Evolutionary conservation across 2,329 filamentous ascomycete species (phyloP).

Genomic region (Cryphonectria nitschkei): DNA sequence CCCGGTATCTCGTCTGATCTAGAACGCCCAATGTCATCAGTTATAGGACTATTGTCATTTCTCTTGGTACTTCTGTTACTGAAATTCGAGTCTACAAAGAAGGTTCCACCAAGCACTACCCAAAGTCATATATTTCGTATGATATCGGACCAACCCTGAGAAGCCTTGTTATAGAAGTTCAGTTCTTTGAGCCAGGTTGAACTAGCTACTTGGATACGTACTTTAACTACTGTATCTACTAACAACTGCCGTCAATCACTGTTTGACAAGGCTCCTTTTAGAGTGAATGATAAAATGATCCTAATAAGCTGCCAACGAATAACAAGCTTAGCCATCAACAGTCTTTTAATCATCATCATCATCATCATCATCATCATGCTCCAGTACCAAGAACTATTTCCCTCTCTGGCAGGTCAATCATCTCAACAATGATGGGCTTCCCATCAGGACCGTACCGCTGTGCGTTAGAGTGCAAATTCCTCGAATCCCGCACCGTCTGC

Average conservation of each 20-base stretch:
- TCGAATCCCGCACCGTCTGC: not conserved
- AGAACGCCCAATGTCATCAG: too few relatives aligned
- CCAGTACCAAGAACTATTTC: not conserved
- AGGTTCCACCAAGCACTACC: too few relatives aligned
- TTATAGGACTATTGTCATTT: too few relatives aligned
- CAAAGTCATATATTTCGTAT: too few relatives aligned
- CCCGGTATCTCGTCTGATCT: too few relatives aligned
- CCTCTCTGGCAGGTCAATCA: not conserved
- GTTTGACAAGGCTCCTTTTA: not conserved
- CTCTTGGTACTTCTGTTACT: too few relatives aligned
- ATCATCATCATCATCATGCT: not conserved
- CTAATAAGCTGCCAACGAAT: not conserved
- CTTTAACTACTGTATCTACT: not conserved
- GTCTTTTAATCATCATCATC: not conserved
- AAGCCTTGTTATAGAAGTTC: too few relatives aligned
- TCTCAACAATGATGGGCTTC: not conserved
- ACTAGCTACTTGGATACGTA: too few relatives aligned
- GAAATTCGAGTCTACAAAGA: too few relatives aligned
- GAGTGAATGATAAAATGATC: not conserved
- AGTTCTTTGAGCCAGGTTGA: too few relatives aligned
- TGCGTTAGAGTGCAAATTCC: slow-evolving; percentile 1
- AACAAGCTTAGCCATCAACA: not conserved
- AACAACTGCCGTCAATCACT: not conserved
- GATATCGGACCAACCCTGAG: too few relatives aligned
- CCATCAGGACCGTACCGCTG: slow-evolving; percentile 8